Base-by-base conservation (phyloP, 1,284 basidiomycete genomes). In the Vanrija pseudolonga region DNA sequence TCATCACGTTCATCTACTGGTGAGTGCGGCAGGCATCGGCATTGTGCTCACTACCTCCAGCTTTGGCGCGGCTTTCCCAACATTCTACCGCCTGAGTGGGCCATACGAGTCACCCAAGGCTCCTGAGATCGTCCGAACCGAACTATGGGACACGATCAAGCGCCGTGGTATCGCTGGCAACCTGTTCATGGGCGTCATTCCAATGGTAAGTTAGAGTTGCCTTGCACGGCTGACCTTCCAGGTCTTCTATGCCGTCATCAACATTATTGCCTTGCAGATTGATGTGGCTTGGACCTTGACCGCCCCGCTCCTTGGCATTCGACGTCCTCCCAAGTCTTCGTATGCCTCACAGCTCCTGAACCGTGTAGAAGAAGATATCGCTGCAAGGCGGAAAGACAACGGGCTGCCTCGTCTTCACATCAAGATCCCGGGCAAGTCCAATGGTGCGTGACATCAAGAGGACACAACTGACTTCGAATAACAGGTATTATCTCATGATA, bases 81-180 rank as follows among this genome's bases (percentile, higher is more conserved):
- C 83, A 0, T 84, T 85, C 65, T 86, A 85, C 66, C 80, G 85
- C 14, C 76, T 86, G 4, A 62, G 80, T 20, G 84, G 84, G 0
- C 84, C 84, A 3, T 83, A 78, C 70, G 73, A 68, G 38, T 77
- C 77, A 9, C 51, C 65, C 1, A 57, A 47, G 12, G 81, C 81
- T 1, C 73, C 78, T 6, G 56, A 69, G 4, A 79, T 84, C 26
- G 78, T 82, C 52, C 80, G 80, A 65, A 82, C 80, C 1, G 85
- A 86, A 66, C 73, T 86, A 15, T 85, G 82, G 81, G 84, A 85
- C 37, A 85, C 84, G 1, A 82, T 86, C 53, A 78, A 73, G 9
- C 77, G 85, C 0, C 73, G 84, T 44, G 84, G 84, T 0, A n/a
- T 81, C 2, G 59, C 80, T 0, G 84, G 84, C 0, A 86, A 86